phyloP scores from a whole-genome alignment of 192 early-diverging fungal genomes.

The Backusella liffmaniae region DNA sequence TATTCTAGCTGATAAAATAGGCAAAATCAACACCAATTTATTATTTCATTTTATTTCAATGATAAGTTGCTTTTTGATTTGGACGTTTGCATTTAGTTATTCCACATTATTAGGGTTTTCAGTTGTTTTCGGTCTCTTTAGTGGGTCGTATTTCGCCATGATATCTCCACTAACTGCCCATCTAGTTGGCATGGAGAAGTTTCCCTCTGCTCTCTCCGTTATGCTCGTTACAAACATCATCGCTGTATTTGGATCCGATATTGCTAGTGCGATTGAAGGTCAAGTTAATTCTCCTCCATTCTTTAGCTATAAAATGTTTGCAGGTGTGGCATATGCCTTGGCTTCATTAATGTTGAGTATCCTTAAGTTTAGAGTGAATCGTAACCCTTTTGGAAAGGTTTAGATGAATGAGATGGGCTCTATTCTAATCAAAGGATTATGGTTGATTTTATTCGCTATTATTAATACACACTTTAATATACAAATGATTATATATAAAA shows the following conservation, averaged over 20 bases:
- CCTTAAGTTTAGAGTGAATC: conserved; percentile 21
- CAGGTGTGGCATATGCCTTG: conserved; percentile 14
- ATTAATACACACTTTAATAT: not conserved
- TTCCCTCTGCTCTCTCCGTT: conserved; percentile 22
- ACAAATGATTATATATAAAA: not conserved
- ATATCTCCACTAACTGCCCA: conserved; percentile 22
- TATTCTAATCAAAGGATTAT: not conserved
- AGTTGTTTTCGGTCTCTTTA: conserved; percentile 33
- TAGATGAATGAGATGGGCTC: not conserved
- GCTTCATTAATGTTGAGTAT: not conserved
- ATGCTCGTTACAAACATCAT: conserved; percentile 25
- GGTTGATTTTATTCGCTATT: not conserved
- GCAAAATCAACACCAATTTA: conserved; percentile 28
- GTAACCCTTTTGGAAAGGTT: conserved; percentile 13
- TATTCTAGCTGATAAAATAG: conserved; percentile 27
- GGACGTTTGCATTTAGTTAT: conserved; percentile 32
- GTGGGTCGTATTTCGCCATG: conserved; percentile 34
- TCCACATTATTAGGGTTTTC: conserved; percentile 28
- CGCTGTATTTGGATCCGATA: conserved; percentile 32
- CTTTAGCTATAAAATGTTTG: conserved; percentile 44
- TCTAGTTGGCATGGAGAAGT: conserved; percentile 22
- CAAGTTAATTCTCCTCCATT: conserved; percentile 24
- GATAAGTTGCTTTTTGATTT: conserved; percentile 22
- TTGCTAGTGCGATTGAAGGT: conserved; percentile 31
- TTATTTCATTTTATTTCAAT: conserved; percentile 26